Evolutionary conservation across 2,329 filamentous ascomycete genomes (phyloP), one percentile per base, ranked within the genome.

Genomic region (Onygenales sp.): DNA sequence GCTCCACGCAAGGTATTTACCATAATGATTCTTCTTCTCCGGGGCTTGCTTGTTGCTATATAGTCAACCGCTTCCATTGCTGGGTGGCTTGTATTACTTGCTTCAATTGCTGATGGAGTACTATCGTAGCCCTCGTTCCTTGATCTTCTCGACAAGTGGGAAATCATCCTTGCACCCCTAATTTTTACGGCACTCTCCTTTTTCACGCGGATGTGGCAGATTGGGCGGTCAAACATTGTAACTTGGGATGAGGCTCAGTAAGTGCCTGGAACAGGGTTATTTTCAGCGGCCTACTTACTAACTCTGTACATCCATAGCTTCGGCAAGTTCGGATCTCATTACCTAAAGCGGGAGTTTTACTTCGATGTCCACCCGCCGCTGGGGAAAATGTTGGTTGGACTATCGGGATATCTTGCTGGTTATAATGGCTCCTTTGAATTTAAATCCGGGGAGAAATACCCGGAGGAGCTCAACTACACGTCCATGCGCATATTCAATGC

Each of bases 391-490:
- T 84, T 98, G 54, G 92, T 98, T 63, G 93, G 93, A 58, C 80
- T 98, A 50, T 97, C 93, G 6, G 93, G 93, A 68, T 95, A 94
- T 67, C 80, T 98, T 57, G 94, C 92, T 61, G 92, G 92, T 60
- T 98, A 98, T 78, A 98, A 98, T 76, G 93, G 93, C 55, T 94
- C 92, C 3, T 98, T 98, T 73, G 93, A 98, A 68, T 98, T 98
- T 81, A 98, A 98, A 74, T 97, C 92, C 52, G 93, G 93, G 69
- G 93, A 97, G 67, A 90, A 82, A 52, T 98, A 98, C 69, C 93
- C 93, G 9, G 83, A 85, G 61, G 89, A 97, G 65, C 79, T 98
- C 67, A 86, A 98, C 77, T 98, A 95, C 72, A 94, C 91, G 63
- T 95, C 95, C 68, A 98, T 98, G 94, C 89, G 93, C 63, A 81